Evolutionary conservation across 192 early-diverging fungal species (phyloP), one percentile per base, ranked within the genome.

Genomic region (Backusella sp.): DNA sequence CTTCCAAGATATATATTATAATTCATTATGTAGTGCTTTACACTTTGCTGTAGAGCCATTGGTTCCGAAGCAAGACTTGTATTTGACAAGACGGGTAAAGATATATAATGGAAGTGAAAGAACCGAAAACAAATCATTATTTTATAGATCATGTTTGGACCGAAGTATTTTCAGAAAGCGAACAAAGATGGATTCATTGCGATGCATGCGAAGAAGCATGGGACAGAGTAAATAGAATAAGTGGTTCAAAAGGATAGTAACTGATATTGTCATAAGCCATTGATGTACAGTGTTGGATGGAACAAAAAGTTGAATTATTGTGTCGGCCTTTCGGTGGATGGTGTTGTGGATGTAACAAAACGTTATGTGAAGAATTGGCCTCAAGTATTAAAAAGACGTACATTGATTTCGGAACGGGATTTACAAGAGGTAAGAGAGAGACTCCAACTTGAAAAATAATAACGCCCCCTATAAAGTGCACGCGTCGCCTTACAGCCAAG

Each of bases 151-250:
- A 89, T 73, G 86, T 87, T 2, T 89, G 88, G 88, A 86, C 85
- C 6, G 88, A 89, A 71, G 74, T 89, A 11, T 89, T 78, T 72
- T 86, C 84, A 35, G 82, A 84, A 30, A 68, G 76, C n/a, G 77
- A 87, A 46, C 62, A 82, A 36, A 79, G 88, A 34, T 89, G 86
- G 85, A 78, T 89, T 34, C 88, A 89, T 62, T 84, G 84, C 46
- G 88, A 89, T 75, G 44, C 86, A 15, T 89, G 88, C 34, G 88
- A 89, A 74, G 85, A 86, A n/a, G 85, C 88, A 5, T 89, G 79
- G 71, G 88, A 89, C 76, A 77, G 34, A n/a, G 81, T 82, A 76
- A 52, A 46, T 68, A 15, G 21, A 66, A 26, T n/a, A 8, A 66
- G n/a, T 46, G 15, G 15, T 21, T 9, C 42, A 32, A 56, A 42